A percentile compares a stretch with the other conserved stretches of the same genome.
Evolutionary conservation across 305 asterid genomes (phyloP).

Genomic region (Fraxinus latifolia): DNA sequence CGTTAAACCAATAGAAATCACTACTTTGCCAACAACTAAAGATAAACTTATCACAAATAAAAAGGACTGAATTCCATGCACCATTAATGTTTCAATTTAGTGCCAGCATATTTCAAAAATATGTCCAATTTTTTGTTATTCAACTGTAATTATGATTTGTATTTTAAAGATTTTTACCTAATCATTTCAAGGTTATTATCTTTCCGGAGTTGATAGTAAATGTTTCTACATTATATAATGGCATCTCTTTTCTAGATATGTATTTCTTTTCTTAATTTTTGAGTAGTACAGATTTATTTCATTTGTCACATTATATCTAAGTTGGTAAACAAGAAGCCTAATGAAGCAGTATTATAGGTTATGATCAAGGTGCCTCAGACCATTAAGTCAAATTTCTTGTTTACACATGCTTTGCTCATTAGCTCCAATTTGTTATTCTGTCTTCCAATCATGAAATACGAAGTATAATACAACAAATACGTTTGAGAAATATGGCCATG

Average conservation of each 20-base stretch:
- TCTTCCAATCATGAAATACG: background rate
- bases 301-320: background rate
- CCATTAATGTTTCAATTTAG: background rate
- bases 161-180: background rate
- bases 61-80: background rate
- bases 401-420: background rate
- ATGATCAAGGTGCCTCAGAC: background rate
- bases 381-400: slow-evolving; percentile 13
- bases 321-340: background rate
- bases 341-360: background rate
- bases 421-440: slow-evolving; percentile 5
- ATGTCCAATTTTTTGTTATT: background rate
- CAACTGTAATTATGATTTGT: background rate
- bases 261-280: background rate
- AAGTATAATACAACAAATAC: background rate
- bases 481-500: background rate
- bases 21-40: background rate
- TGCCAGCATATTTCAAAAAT: background rate
- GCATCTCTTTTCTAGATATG: slow-evolving; percentile 3
- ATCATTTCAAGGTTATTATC: background rate
- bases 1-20: background rate
- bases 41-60: background rate
- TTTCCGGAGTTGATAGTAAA: background rate
- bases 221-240: background rate
- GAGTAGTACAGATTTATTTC: background rate